Base-by-base conservation (phyloP, 306 rosid species). In the Calophaca sinica region DNA sequence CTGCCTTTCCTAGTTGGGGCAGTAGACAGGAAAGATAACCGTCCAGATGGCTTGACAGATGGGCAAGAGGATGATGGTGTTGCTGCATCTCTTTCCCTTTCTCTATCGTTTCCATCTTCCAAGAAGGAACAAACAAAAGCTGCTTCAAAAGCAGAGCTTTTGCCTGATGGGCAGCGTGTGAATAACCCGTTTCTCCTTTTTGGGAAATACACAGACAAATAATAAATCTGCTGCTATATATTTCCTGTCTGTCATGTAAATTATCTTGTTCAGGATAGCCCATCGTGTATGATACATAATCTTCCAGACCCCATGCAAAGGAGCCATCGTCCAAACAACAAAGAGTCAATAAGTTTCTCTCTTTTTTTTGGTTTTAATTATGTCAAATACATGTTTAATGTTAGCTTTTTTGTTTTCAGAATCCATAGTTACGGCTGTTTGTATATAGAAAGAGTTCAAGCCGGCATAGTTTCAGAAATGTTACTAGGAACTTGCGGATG, bases 51-150 rank as follows among this genome's bases (percentile, higher is more conserved):
- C 70, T 59, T 62, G 63, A 69, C 62, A 6, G 84, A 77, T 48
- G 88, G 49, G 55, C 82, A 79, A 57, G 96, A 89, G 53, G 96
- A 89, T 12, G 98, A 89, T 4, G 82, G 42, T 50, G 87, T 52
- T 44, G 89, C 96, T 48, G 90, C 96, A 6, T 90, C 99, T 59
- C 96, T 94, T 68, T 86, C 96, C 29, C 93, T 94, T 29, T 94
- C 99, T 46, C 87, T 94, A 9, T 85, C 96, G 2, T 89, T 94
- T 76, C 98, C 99, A 26, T 86, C 96, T 60, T 83, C 96, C 9
- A 90, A 87, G 77, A 84, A 87, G 82, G 97, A 88, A 73, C 54
- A 77, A 5, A 79, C 57, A 26, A 81, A 84, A 68, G 75, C 87
- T 58, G 85, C 76, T 73, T 62, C 86, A 9, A 88, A 86, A 80